Evolutionary conservation across 306 rosid species (phyloP), one percentile per base, ranked within the genome.

Genomic region (Abrus pulchellus): DNA sequence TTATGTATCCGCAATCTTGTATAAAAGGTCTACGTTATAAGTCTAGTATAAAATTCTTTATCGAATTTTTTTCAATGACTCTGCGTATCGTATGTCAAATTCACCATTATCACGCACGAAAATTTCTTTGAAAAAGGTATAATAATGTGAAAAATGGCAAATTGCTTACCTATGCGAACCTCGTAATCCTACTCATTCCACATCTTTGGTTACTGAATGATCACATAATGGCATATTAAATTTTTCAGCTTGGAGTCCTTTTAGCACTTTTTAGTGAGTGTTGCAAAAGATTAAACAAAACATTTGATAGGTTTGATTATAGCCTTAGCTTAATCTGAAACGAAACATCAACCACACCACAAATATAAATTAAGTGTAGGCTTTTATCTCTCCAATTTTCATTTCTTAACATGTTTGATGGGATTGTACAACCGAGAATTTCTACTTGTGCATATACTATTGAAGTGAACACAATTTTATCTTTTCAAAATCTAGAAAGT

Each of bases 381-480:
- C 72, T 75, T 71, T 72, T 71, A 84, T 73, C 40, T 73, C 72
- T 76, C 83, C n/a, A 59, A 85, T 81, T 12, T 20, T 45, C 28
- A 74, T 59, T 53, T 73, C 56, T 78, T 73, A 57, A 62, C 71
- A 53, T 62, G 75, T 80, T 43, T 48, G 52, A 67, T 40, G 76
- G 72, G 61, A 74, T 83, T 87, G 67, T 86, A 84, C 91, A 91
- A 83, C 81, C 81, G 75, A 80, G 79, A 84, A 41, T 68, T 64
- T 70, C 61, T 76, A 74, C 78, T 72, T 77, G 65, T 60, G 81
- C 62, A 69, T 73, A 30, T 71, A 29, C 6, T 52, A 71, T 14
- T 67, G 64, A 20, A 79, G 74, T 57, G 87, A 84, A 80, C 79
- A 81, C 87, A 78, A 72, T 74, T 49, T 61, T 72, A 83, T 64